Evolutionary conservation across 228 moss, liverwort and hornwort species (phyloP).

Genomic region (Sphagnum magellanicum): DNA sequence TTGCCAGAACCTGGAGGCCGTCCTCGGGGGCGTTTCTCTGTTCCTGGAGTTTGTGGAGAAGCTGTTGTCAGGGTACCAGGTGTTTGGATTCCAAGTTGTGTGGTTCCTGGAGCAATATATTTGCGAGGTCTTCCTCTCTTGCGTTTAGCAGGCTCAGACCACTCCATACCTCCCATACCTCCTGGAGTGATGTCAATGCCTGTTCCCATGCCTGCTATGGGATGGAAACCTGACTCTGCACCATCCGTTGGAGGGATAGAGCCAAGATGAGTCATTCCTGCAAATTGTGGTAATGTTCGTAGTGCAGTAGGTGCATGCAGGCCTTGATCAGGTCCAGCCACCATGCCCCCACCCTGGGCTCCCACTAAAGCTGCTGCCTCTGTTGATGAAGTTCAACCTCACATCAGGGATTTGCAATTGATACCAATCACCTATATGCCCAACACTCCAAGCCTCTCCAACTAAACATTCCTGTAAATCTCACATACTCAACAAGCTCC

Average conservation of each 20-base stretch:
- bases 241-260: background rate
- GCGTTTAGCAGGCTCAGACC: conserved; percentile 6
- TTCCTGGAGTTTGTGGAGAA: conserved; percentile 13
- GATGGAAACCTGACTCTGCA: conserved; percentile 1
- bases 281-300: conserved; percentile 1
- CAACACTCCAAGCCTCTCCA: too few relatives aligned
- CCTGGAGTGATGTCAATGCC: background rate
- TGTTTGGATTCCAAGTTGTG: conserved; percentile 13
- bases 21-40: conserved; percentile 55
- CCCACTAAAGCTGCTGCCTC: background rate
- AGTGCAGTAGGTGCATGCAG: conserved; percentile 4
- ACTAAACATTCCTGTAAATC: too few relatives aligned
- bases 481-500: too few relatives aligned
- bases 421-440: too few relatives aligned
- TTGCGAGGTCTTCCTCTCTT: conserved; percentile 18
- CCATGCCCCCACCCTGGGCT: conserved; percentile 2
- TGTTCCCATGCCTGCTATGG: conserved; percentile 5
- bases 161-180: conserved; percentile 13
- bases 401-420: too few relatives aligned
- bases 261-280: conserved; percentile 1
- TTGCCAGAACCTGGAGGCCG: conserved; percentile 65
- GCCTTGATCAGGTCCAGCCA: conserved; percentile 5
- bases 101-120: conserved; percentile 3
- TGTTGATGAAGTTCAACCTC: conserved; percentile 13
- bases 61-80: background rate